A percentile compares a stretch with the other conserved stretches of the same genome.
Evolutionary conservation across 345 rosid genomes (phyloP).

Genomic region (Physaria fendleri): DNA sequence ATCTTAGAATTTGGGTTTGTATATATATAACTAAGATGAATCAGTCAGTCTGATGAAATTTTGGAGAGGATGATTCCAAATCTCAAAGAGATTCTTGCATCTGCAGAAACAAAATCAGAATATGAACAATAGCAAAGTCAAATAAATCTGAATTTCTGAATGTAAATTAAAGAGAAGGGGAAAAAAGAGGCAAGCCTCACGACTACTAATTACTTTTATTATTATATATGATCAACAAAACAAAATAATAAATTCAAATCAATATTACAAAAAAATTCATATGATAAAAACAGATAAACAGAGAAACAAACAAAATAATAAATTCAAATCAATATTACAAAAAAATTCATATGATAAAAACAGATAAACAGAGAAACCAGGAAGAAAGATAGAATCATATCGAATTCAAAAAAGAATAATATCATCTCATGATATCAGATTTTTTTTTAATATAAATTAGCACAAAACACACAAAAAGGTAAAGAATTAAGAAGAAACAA

Average conservation of each 20-base stretch:
- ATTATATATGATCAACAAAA: constrained; percentile 17
- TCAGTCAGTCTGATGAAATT: constrained; percentile 11
- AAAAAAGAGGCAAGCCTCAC: neutral
- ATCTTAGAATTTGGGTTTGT: too few species aligned
- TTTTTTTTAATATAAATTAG: too few species aligned
- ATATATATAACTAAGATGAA: constrained; percentile 29
- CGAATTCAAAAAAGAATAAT: neutral
- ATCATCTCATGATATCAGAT: too few species aligned
- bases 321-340: too few species aligned
- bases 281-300: constrained; percentile 7
- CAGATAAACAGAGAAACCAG: constrained; percentile 7
- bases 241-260: neutral
- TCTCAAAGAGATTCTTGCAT: constrained; percentile 11
- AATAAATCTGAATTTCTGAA: neutral
- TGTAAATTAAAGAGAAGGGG: neutral
- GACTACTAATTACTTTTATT: constrained; percentile 7
- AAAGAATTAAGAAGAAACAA: neutral
- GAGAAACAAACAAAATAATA: neutral
- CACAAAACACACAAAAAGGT: neutral
- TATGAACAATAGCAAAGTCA: constrained; percentile 1
- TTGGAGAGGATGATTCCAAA: neutral
- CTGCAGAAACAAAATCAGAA: constrained; percentile 3
- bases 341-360: too few species aligned
- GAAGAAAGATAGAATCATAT: neutral
- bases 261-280: too few species aligned